Conservation (phyloP, 352 stramenopile genomes). For the Phytopythium vexans region DNA sequence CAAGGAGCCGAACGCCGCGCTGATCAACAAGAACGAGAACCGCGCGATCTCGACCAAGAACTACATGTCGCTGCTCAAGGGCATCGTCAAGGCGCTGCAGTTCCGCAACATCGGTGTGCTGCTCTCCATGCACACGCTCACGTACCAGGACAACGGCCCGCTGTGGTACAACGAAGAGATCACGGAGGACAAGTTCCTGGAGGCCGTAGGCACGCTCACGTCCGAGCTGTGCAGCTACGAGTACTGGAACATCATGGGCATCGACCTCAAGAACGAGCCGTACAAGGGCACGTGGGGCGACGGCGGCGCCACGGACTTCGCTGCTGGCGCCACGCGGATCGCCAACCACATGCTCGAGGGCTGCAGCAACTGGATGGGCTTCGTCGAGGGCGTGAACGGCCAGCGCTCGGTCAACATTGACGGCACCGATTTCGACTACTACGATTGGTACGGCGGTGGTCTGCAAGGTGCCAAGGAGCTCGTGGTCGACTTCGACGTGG, state of each 20-base stretch:
- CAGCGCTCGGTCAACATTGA: slow-evolving; percentile 34
- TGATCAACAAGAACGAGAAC: slow-evolving; percentile 32
- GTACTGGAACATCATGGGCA: slow-evolving; percentile 77
- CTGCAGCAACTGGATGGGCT: slow-evolving; percentile 56
- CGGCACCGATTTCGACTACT: slow-evolving; percentile 33
- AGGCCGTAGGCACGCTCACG: slow-evolving; percentile 42
- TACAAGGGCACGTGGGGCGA: slow-evolving; percentile 49
- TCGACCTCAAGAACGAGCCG: slow-evolving; percentile 71
- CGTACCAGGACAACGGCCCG: slow-evolving; percentile 16
- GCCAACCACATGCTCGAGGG: slow-evolving; percentile 54
- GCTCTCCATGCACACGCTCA: slow-evolving; percentile 42
- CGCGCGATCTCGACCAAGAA: slow-evolving; percentile 22
- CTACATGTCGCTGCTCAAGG: slow-evolving; percentile 31
- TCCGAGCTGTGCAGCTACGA: slow-evolving; percentile 31
- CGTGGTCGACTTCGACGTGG: slow-evolving; percentile 30
- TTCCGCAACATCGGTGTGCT: slow-evolving; percentile 32
- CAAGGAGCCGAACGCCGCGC: slow-evolving; percentile 11
- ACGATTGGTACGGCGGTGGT: slow-evolving; percentile 59
- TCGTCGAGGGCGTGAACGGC: slow-evolving; percentile 55
- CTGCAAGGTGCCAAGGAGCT: slow-evolving; percentile 30
- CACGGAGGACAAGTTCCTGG: slow-evolving; percentile 33
- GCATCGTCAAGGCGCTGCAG: slow-evolving; percentile 21
- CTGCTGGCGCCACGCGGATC: slow-evolving; percentile 34
- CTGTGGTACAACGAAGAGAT: slow-evolving; percentile 42
- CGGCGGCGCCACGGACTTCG: slow-evolving; percentile 33